Evolutionary conservation across 306 rosid species (phyloP), one percentile per base, ranked within the genome.

Genomic region (Vicia faba): DNA sequence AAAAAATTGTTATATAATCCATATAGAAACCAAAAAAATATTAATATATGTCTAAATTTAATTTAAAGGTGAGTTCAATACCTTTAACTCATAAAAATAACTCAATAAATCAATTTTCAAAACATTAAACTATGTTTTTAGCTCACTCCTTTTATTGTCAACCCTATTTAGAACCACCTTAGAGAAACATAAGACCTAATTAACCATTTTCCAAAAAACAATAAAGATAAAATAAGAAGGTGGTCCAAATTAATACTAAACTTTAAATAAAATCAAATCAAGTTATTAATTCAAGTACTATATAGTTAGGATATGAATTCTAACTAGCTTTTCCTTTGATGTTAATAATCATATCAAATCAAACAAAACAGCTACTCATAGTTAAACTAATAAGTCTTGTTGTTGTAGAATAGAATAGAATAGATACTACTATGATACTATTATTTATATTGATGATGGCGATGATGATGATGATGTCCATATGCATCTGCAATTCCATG

Each of bases 401-500:
- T 31, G 43, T 18, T 36, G 49, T 38, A 41, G 43, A 40, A 39
- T 28, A 28, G 5, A 28, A 28, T 28, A 28, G 0, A 28, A 28
- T 28, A 28, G 31, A 28, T 28, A 28, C 31, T 28, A 28, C 5
- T 25, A 25, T 25, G 28, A 28, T 28, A 28, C 5, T 4, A 69
- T 78, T 48, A 49, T 18, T 81, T 65, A 33, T 57, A 77, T 41
- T 29, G 35, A 5, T 29, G 35, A 20, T 29, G 35, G 0, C 5
- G 35, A 20, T 20, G 23, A 29, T 23, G 33, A 5, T 20, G 35
- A 25, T 54, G 35, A 25, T 28, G 20, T 31, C 62, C 66, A 77
- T 64, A 71, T 8, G 80, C 63, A 39, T 82, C 83, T 64, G 72
- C 71, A 51, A 57, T 31, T 58, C 56, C 12, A 41, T 63, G 59